A percentile compares a stretch with the other conserved stretches of the same genome.
phyloP scores from a whole-genome alignment of 1,139 yeast genomes.

The Hemisphaericaspora xylofermentans region DNA sequence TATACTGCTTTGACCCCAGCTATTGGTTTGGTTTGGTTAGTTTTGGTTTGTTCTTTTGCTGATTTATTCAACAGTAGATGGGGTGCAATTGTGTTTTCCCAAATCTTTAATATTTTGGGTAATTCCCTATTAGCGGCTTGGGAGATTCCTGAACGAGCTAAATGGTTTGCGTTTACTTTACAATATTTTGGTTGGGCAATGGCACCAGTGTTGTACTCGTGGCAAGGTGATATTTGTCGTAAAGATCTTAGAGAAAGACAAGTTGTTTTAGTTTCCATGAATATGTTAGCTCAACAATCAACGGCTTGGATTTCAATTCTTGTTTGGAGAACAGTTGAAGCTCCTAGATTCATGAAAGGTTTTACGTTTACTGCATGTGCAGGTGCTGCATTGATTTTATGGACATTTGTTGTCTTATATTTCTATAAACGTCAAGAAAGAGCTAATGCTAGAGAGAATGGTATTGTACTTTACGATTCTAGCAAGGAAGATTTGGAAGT shows the following conservation, averaged over 20 bases:
- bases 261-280: conserved; percentile 44
- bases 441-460: conserved; percentile 49
- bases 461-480: conserved; percentile 50
- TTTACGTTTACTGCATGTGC: conserved; percentile 50
- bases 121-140: conserved; percentile 46
- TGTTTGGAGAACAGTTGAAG: conserved; percentile 49
- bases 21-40: conserved; percentile 41
- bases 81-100: conserved; percentile 57
- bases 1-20: conserved; percentile 46
- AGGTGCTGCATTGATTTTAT: conserved; percentile 48
- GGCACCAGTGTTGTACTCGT: conserved; percentile 49
- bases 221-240: conserved; percentile 48
- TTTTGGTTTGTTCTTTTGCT: conserved; percentile 40
- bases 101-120: conserved; percentile 42
- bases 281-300: conserved; percentile 43
- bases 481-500: conserved; percentile 7
- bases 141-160: conserved; percentile 44
- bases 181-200: conserved; percentile 51
- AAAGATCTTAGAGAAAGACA: conserved; percentile 45
- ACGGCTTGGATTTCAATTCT: conserved; percentile 46
- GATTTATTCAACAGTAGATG: conserved; percentile 55
- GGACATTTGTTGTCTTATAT: conserved; percentile 56
- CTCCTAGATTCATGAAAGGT: conserved; percentile 41
- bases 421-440: conserved; percentile 61
- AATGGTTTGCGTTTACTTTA: conserved; percentile 50